Evolutionary conservation across 179 eudicot genomes (phyloP).

Genomic region (Camellia oleifera): DNA sequence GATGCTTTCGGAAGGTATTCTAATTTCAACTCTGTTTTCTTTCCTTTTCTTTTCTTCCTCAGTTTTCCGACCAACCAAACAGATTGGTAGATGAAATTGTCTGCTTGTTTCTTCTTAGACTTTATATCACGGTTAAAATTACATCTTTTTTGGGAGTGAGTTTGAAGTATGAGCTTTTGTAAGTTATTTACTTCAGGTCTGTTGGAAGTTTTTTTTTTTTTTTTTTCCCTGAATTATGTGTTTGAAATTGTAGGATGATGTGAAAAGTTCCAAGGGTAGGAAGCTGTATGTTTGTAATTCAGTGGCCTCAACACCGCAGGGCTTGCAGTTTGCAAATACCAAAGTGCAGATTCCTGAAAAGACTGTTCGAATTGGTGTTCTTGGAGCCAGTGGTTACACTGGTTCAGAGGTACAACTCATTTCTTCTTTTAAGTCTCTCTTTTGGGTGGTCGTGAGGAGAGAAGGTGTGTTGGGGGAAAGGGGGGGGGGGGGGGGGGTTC

Average conservation of each 20-base stretch:
- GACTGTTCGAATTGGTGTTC: conserved; percentile 66
- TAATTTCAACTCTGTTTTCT: neutral
- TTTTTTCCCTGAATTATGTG: neutral
- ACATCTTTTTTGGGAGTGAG: neutral
- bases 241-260: conserved; percentile 35
- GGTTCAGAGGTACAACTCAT: conserved; percentile 74
- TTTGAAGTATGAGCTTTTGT: neutral
- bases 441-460: too few species aligned
- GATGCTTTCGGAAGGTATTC: conserved; percentile 23
- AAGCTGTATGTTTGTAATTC: conserved; percentile 35
- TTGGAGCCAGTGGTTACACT: conserved; percentile 98
- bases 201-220: neutral
- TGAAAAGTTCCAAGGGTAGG: conserved; percentile 23
- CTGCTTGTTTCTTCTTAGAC: neutral
- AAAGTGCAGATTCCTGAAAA: conserved; percentile 34
- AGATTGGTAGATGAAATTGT: neutral
- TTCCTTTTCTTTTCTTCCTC: neutral
- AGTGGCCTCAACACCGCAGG: conserved; percentile 40
- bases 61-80: conserved; percentile 7
- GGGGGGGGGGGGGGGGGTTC: neutral
- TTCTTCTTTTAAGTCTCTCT: neutral
- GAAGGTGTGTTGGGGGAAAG: neutral
- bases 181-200: neutral
- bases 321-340: conserved; percentile 28
- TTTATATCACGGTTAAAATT: too few species aligned